These are phyloP conservation scores for Apophysomyces sp. DNA, from an alignment of 371 early-diverging fungal genomes.

Conservation along the genomic window DNA sequence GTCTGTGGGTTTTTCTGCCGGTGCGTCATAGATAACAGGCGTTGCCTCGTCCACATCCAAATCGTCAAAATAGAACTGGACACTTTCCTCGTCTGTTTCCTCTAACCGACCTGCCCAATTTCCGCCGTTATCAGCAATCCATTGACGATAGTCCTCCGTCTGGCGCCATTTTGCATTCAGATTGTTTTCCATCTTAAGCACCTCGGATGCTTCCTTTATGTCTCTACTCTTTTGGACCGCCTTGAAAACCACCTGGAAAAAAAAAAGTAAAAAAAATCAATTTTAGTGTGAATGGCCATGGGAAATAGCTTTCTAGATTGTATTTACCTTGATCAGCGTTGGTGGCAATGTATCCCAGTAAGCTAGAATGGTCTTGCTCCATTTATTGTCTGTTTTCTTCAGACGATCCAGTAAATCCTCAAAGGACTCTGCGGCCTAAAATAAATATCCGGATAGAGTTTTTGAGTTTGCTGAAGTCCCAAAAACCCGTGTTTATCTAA, in stretches of 20 bases:
- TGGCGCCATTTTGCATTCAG: constrained; percentile 42
- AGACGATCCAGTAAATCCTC: constrained; percentile 21
- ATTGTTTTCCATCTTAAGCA: constrained; percentile 24
- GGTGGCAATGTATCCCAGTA: constrained; percentile 36
- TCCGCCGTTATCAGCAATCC: constrained; percentile 1
- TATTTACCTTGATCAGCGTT: constrained; percentile 23
- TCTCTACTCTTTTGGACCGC: constrained; percentile 17
- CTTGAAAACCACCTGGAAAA: constrained; percentile 19
- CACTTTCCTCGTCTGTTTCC: constrained; percentile 5
- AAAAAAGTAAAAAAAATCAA: neutral
- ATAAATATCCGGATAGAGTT: neutral
- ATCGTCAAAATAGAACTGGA: constrained; percentile 16
- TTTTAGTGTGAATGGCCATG: no score
- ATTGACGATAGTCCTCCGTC: constrained; percentile 32
- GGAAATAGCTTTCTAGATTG: neutral
- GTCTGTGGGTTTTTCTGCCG: constrained; percentile 5
- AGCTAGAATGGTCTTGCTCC: constrained; percentile 31
- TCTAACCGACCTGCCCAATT: constrained; percentile 1
- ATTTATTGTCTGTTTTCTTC: constrained; percentile 11
- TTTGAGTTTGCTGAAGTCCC: neutral
- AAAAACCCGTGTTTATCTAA: neutral
- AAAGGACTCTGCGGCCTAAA: constrained; percentile 22
- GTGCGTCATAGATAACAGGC: constrained; percentile 15
- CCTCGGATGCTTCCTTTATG: constrained; percentile 11
- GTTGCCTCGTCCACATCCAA: neutral